These are phyloP conservation scores for Dactylella cylindrospora DNA, from an alignment of 2,329 filamentous ascomycete genomes.

Conservation along the genomic window DNA sequence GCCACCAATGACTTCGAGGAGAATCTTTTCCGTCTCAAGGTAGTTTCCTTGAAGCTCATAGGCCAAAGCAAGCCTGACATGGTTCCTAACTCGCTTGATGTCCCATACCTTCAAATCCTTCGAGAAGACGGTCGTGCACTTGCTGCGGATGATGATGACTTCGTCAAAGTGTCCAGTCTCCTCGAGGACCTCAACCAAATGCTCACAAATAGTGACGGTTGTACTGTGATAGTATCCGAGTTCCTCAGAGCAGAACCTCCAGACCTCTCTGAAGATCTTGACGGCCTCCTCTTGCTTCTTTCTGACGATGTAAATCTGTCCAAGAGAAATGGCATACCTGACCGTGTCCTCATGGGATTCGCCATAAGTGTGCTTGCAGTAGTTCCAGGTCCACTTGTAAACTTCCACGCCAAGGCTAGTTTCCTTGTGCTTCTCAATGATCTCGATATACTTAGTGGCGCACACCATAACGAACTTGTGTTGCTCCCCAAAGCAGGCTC, in stretches of 20 bases:
- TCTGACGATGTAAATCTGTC: slow-evolving; percentile 9
- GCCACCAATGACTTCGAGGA: slow-evolving; percentile 11
- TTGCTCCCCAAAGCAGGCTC: slow-evolving; percentile 10
- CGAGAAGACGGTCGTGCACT: slow-evolving; percentile 10
- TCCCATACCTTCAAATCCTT: slow-evolving; percentile 18
- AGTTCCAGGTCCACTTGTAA: slow-evolving; percentile 22
- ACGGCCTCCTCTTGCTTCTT: slow-evolving; percentile 17
- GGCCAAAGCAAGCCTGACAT: slow-evolving; percentile 11
- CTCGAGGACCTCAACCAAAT: slow-evolving; percentile 16
- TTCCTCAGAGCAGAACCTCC: slow-evolving; percentile 1
- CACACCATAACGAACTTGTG: neutral
- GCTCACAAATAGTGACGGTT: slow-evolving; percentile 17
- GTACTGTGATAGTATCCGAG: slow-evolving; percentile 5
- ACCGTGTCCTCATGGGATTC: slow-evolving; percentile 16
- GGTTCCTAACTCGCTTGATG: slow-evolving; percentile 17
- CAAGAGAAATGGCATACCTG: slow-evolving; percentile 9
- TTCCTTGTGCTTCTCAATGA: slow-evolving; percentile 8
- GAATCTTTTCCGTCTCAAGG: slow-evolving; percentile 9
- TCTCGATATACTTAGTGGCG: slow-evolving; percentile 16
- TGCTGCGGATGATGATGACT: slow-evolving; percentile 21
- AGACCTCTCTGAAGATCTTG: slow-evolving; percentile 12
- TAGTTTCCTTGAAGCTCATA: slow-evolving; percentile 18
- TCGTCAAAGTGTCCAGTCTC: slow-evolving; percentile 21
- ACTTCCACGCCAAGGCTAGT: slow-evolving; percentile 8
- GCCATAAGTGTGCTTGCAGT: slow-evolving; percentile 15